These are phyloP conservation scores for Pleurotus cornucopiae DNA, from an alignment of 768 basidiomycete species.

Conservation along the genomic window DNA sequence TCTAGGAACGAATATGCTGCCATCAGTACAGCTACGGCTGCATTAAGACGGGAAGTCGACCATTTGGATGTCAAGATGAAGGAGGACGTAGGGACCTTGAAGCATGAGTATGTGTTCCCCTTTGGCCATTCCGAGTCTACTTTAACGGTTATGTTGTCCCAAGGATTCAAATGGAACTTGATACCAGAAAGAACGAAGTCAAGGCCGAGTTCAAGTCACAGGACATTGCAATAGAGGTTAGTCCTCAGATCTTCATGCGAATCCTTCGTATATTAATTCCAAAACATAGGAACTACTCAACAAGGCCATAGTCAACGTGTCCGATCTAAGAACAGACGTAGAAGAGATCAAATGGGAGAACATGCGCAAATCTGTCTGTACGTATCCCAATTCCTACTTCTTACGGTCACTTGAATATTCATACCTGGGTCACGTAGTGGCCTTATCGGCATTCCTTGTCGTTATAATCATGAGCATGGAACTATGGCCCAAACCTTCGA, in stretches of 20 bases:
- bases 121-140: not conserved
- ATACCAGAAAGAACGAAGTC: conserved; percentile 88
- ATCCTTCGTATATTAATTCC: not conserved
- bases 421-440: conserved; percentile 33
- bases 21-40: conserved; percentile 72
- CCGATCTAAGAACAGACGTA: conserved; percentile 75
- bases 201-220: conserved; percentile 79
- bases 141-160: too few relatives aligned
- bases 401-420: conserved; percentile 3
- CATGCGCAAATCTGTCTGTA: conserved; percentile 78
- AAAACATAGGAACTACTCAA: conserved; percentile 63
- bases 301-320: conserved; percentile 66
- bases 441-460: conserved; percentile 63
- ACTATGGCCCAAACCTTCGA: conserved; percentile 41
- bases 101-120: conserved; percentile 74
- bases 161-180: conserved; percentile 95
- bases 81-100: conserved; percentile 82
- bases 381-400: conserved; percentile 21
- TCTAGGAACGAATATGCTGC: conserved; percentile 82
- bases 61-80: conserved; percentile 86
- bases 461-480: conserved; percentile 71
- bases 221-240: conserved; percentile 81
- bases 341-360: conserved; percentile 90
- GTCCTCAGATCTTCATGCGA: conserved; percentile 9
- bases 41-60: conserved; percentile 85